Evolutionary conservation across 108 stramenopile species (phyloP).

Genomic region (Fistulifera pelliculosa): DNA sequence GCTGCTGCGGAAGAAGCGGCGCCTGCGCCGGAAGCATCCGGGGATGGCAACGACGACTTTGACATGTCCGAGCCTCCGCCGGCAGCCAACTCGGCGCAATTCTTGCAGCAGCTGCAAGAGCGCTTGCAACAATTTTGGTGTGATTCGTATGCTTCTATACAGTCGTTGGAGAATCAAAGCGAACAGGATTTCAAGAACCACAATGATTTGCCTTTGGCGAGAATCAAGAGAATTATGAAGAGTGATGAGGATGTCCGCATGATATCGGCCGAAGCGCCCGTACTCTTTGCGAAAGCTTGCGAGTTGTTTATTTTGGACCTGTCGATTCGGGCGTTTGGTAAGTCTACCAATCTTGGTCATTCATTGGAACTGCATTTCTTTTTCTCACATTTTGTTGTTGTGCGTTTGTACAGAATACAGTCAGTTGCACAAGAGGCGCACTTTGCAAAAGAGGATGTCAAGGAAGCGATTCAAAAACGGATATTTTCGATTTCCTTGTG

Average conservation of each 20-base stretch:
- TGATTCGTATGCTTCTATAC: constrained; percentile 35
- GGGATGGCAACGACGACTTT: background rate
- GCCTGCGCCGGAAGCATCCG: background rate
- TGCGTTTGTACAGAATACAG: constrained; percentile 32
- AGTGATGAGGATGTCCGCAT: constrained; percentile 93
- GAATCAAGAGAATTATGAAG: constrained; percentile 99
- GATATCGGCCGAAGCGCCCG: constrained; percentile 97
- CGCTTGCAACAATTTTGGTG: constrained; percentile 65
- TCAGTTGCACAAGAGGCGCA: constrained; percentile 73
- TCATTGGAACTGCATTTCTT: constrained; percentile 11
- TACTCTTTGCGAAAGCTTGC: constrained; percentile 97
- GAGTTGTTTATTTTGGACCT: constrained; percentile 98
- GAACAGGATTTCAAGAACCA: constrained; percentile 89
- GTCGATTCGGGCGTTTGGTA: constrained; percentile 66
- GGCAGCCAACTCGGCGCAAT: constrained; percentile 49
- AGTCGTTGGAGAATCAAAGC: constrained; percentile 44
- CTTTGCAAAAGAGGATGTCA: constrained; percentile 82
- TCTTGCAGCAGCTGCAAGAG: constrained; percentile 48
- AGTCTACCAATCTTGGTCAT: no score
- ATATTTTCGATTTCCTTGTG: constrained; percentile 84
- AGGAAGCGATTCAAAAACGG: constrained; percentile 80
- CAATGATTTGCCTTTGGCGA: constrained; percentile 89
- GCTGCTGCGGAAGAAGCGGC: constrained; percentile 1
- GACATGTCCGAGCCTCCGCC: constrained; percentile 14
- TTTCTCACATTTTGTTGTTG: constrained; percentile 8